phyloP scores from a whole-genome alignment of 1,284 basidiomycete genomes.

The Cryptococcus amylolentus region DNA sequence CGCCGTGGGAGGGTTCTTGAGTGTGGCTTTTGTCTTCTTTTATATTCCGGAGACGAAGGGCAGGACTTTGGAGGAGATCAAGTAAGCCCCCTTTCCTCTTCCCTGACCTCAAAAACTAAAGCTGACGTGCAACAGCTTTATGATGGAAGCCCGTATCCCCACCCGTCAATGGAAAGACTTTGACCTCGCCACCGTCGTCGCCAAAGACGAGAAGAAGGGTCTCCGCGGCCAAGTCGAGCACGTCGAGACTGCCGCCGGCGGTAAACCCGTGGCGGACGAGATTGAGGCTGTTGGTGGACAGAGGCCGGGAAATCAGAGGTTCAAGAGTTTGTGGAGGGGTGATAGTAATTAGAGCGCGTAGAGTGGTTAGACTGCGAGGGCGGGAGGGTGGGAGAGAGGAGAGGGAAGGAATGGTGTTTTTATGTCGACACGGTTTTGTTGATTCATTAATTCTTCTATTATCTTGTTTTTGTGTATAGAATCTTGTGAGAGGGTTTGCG shows the following conservation, averaged over 20 bases:
- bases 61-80: constrained; percentile 43
- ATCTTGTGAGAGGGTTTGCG: too few species aligned
- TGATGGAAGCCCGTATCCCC: constrained; percentile 40
- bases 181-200: constrained; percentile 37
- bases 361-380: too few species aligned
- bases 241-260: constrained; percentile 8
- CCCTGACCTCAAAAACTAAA: not conserved
- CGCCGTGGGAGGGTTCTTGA: constrained; percentile 37
- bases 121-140: constrained; percentile 17
- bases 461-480: too few species aligned
- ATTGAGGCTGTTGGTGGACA: not conserved
- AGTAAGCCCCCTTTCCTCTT: constrained; percentile 16
- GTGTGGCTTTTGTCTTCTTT: constrained; percentile 51
- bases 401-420: too few species aligned
- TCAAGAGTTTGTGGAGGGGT: not conserved
- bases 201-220: constrained; percentile 33
- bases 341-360: not conserved
- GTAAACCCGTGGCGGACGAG: too few species aligned
- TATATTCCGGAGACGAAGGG: constrained; percentile 49
- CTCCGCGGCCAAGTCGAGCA: constrained; percentile 25
- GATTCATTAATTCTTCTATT: too few species aligned
- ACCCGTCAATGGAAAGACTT: constrained; percentile 42
- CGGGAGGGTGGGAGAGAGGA: too few species aligned
- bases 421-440: too few species aligned
- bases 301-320: not conserved